Conservation (phyloP, 2,329 filamentous ascomycete genomes). For the Lizonia empirigonia region DNA sequence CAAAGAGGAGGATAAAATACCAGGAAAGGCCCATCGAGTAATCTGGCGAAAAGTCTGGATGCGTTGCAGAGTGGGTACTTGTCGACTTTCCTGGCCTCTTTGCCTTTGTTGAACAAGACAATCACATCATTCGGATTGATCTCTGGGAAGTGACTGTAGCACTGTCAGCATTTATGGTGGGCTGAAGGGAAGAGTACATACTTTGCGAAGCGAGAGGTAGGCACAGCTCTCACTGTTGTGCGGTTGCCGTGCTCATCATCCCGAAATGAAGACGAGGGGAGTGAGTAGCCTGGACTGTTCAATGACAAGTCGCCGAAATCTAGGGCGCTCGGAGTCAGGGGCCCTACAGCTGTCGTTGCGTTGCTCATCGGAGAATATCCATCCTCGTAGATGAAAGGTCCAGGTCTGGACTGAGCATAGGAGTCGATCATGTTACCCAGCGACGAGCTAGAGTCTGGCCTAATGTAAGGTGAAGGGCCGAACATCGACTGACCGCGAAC, state of each 20-base stretch:
- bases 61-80: slow-evolving; percentile 21
- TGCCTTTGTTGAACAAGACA: slow-evolving; percentile 26
- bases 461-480: slow-evolving; percentile 2
- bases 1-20: slow-evolving; percentile 1
- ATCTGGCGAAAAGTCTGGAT: slow-evolving; percentile 22
- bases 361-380: slow-evolving; percentile 1
- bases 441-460: not conserved
- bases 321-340: slow-evolving; percentile 18
- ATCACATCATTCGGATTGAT: slow-evolving; percentile 22
- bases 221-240: slow-evolving; percentile 12
- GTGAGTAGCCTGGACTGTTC: slow-evolving; percentile 2
- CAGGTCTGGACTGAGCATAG: not conserved
- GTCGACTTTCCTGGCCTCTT: slow-evolving; percentile 21
- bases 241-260: slow-evolving; percentile 1
- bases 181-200: not conserved
- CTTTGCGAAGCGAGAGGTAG: slow-evolving; percentile 10
- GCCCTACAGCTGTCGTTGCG: not conserved
- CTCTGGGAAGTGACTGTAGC: slow-evolving; percentile 12
- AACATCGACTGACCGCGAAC: slow-evolving; percentile 8
- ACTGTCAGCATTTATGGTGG: not conserved
- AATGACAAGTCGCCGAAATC: slow-evolving; percentile 21
- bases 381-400: slow-evolving; percentile 11
- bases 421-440: not conserved
- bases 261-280: not conserved
- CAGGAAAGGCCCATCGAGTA: slow-evolving; percentile 18